Evolutionary conservation across 805 yeast species (phyloP).

Genomic region (Pichia kluyveri): DNA sequence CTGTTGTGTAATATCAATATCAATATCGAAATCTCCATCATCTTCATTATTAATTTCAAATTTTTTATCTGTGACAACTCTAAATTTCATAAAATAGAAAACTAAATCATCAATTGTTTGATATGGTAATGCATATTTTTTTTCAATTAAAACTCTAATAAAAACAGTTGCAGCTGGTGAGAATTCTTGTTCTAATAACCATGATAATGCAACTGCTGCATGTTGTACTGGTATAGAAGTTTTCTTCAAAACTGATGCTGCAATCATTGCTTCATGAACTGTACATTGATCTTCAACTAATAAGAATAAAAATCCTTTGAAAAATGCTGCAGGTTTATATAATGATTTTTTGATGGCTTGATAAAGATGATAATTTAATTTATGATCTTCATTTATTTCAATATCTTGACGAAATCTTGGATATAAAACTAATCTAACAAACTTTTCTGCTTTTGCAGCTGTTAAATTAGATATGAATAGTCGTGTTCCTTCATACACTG

Average conservation of each 20-base stretch:
- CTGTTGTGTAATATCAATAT: constrained; percentile 23
- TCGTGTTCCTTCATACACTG: constrained; percentile 89
- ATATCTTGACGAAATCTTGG: constrained; percentile 66
- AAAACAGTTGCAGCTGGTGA: constrained; percentile 85
- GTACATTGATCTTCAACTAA: constrained; percentile 83
- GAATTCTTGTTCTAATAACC: constrained; percentile 74
- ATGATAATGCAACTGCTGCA: constrained; percentile 90
- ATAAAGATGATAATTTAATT: constrained; percentile 85
- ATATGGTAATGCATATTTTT: constrained; percentile 93
- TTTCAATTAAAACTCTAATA: constrained; percentile 81
- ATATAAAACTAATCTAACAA: constrained; percentile 56
- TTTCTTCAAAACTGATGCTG: constrained; percentile 82
- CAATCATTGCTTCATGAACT: constrained; percentile 89
- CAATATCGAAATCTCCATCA: constrained; percentile 26
- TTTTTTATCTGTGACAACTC: constrained; percentile 42
- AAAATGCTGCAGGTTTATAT: constrained; percentile 95
- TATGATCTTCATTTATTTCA: constrained; percentile 66
- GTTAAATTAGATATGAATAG: constrained; percentile 84
- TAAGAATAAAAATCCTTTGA: constrained; percentile 92
- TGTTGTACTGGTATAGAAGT: constrained; percentile 91
- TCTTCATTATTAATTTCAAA: constrained; percentile 18
- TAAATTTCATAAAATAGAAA: constrained; percentile 86
- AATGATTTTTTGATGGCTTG: constrained; percentile 86
- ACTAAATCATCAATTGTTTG: constrained; percentile 93
- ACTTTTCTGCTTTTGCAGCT: constrained; percentile 82